Conservation (phyloP, 2,329 filamentous ascomycete species). For the Penicillium digitatum region DNA sequence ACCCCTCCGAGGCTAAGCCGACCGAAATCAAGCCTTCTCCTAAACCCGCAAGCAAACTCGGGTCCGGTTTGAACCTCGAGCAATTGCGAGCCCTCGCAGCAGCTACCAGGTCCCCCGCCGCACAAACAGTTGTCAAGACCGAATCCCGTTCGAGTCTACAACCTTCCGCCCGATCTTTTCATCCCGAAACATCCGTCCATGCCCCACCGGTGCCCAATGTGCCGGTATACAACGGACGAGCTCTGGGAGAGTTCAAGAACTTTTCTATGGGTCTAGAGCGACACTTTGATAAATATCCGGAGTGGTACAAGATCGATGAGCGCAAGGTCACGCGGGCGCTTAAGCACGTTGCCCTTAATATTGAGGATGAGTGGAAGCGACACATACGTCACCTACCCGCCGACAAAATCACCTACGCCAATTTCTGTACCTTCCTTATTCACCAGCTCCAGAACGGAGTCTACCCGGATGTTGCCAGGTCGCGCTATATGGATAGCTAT, state of each 20-base stretch:
- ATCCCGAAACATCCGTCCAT: background rate
- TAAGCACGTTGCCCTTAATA: constrained; percentile 3
- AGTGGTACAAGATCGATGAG: background rate
- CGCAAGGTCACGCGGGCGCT: constrained; percentile 5
- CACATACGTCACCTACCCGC: background rate
- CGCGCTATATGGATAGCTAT: constrained; percentile 1
- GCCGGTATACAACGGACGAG: constrained; percentile 2
- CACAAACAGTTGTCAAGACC: background rate
- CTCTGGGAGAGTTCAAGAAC: constrained; percentile 6
- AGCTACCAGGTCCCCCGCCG: constrained; percentile 6
- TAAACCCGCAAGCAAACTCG: background rate
- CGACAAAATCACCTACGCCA: background rate
- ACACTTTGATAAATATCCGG: constrained; percentile 6
- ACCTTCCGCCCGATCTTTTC: background rate
- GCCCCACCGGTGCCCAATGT: constrained; percentile 3
- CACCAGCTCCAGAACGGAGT: constrained; percentile 2
- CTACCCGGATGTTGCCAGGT: background rate
- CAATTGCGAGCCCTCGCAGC: constrained; percentile 6
- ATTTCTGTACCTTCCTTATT: constrained; percentile 14
- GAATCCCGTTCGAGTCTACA: background rate
- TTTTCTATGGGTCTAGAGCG: constrained; percentile 7
- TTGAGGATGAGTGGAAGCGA: constrained; percentile 8
- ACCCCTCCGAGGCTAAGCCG: background rate
- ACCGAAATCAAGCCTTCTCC: background rate
- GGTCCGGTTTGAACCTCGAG: background rate